phyloP scores from a whole-genome alignment of 345 rosid species.

The Salix dunnii region DNA sequence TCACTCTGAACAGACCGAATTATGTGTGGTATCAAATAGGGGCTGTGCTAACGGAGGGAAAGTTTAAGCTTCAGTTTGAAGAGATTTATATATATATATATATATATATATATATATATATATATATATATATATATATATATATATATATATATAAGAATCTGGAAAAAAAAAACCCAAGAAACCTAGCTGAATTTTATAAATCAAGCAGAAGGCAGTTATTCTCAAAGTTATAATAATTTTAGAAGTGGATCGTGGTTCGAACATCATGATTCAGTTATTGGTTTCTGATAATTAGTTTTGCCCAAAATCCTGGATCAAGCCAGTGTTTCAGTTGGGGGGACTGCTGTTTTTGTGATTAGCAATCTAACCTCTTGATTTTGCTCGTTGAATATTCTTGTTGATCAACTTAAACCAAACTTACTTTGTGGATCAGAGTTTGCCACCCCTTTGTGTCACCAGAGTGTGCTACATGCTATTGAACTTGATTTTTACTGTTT shows the following conservation, averaged over 20 bases:
- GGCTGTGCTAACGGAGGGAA: not conserved
- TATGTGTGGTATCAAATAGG: not conserved
- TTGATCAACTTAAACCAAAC: not conserved
- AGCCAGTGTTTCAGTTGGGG: not conserved
- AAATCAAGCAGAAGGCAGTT: not conserved
- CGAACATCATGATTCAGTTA: not conserved
- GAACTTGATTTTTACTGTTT: not conserved
- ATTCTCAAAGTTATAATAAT: not conserved
- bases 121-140: too few species aligned
- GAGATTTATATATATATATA: not conserved
- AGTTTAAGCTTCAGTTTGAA: not conserved
- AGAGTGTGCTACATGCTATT: not conserved
- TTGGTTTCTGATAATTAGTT: not conserved
- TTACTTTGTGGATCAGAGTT: not conserved
- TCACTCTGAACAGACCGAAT: not conserved
- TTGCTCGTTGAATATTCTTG: not conserved
- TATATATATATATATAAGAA: not conserved
- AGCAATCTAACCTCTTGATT: not conserved
- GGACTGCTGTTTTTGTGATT: not conserved
- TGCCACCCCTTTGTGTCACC: not conserved
- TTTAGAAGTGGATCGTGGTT: not conserved
- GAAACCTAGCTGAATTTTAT: not conserved
- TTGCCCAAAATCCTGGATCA: not conserved
- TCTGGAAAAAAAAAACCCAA: not conserved
- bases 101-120: not conserved